phyloP scores from a whole-genome alignment of 2,329 filamentous ascomycete genomes.

The Fusarium multiceps region DNA sequence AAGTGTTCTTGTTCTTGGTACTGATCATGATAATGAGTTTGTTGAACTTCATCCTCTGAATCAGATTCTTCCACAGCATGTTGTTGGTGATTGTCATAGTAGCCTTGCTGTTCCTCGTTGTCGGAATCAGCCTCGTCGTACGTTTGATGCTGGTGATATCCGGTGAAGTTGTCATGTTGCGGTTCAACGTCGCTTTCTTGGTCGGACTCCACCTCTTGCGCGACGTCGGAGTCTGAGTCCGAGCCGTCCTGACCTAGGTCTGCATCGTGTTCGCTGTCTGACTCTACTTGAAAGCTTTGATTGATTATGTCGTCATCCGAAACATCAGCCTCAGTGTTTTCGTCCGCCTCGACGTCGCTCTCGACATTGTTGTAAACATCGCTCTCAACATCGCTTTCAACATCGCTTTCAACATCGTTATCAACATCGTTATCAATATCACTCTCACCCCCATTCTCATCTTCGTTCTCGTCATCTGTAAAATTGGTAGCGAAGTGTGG shows the following conservation, averaged over 20 bases:
- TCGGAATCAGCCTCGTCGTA: not conserved
- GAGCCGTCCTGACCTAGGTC: not conserved
- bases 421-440: not conserved
- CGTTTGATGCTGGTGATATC: not conserved
- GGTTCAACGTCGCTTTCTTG: not conserved
- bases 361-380: not conserved
- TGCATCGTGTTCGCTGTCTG: not conserved
- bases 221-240: not conserved
- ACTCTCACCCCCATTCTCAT: not conserved
- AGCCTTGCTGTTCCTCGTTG: not conserved
- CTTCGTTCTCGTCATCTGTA: not conserved
- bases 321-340: not conserved
- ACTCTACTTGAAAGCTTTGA: not conserved
- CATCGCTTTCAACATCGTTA: not conserved
- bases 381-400: no score
- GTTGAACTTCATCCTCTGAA: not conserved
- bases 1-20: not conserved
- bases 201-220: not conserved
- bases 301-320: not conserved
- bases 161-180: not conserved
- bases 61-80: not conserved
- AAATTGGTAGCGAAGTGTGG: not conserved
- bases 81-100: not conserved
- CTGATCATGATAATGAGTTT: not conserved
- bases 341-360: not conserved